Evolutionary conservation across 2,329 filamentous ascomycete genomes (phyloP).

Genomic region (Cladosporium velox): DNA sequence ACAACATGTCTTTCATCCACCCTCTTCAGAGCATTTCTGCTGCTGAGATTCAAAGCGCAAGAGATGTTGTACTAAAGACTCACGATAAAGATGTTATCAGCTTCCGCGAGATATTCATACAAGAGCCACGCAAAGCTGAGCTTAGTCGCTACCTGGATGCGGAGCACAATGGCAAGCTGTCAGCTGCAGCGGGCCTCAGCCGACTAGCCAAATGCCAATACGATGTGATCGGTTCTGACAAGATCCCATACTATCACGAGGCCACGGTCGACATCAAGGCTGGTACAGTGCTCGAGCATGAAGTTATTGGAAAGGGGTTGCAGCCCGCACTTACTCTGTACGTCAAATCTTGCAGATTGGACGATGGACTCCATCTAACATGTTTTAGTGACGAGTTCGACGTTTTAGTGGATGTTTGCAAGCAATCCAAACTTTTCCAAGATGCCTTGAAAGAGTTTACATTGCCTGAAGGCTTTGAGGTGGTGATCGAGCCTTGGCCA

Average conservation of each 20-base stretch:
- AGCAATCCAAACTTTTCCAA: constrained; percentile 51
- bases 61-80: background rate
- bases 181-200: constrained; percentile 32
- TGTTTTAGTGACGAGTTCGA: constrained; percentile 45
- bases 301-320: constrained; percentile 33
- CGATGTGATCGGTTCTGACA: constrained; percentile 56
- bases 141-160: constrained; percentile 36
- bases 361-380: background rate
- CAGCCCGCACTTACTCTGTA: constrained; percentile 34
- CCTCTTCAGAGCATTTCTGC: constrained; percentile 5
- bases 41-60: background rate
- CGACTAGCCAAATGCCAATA: constrained; percentile 58
- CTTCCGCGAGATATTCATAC: constrained; percentile 35
- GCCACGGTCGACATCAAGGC: constrained; percentile 43
- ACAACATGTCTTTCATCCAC: constrained; percentile 2
- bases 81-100: constrained; percentile 19
- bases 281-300: constrained; percentile 30
- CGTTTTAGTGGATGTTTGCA: constrained; percentile 51
- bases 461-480: constrained; percentile 50
- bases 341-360: background rate
- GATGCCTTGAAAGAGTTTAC: constrained; percentile 58
- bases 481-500: constrained; percentile 37
- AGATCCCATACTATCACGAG: constrained; percentile 56
- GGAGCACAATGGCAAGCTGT: constrained; percentile 30
- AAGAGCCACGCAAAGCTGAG: constrained; percentile 35